Evolutionary conservation across 1,284 basidiomycete species (phyloP).

Genomic region (Naganishia albida): DNA sequence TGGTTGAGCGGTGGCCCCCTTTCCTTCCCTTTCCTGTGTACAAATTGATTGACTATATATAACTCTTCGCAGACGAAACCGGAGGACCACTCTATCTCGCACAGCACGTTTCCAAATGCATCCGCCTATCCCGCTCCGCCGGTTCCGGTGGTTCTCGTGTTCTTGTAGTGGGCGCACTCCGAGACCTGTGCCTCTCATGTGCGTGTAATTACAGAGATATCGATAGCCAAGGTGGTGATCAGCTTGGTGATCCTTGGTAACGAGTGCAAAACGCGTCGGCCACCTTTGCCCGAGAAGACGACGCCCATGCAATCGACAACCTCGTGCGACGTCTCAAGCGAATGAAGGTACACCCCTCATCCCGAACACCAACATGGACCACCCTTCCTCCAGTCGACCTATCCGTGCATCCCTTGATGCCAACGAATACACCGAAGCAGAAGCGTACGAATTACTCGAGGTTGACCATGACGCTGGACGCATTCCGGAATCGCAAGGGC

Average conservation of each 20-base stretch:
- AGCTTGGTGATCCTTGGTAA: too few species aligned
- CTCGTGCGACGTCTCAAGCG: too few species aligned
- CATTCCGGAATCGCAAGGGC: constrained; percentile 29
- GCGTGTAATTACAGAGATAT: too few species aligned
- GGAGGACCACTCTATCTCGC: background rate
- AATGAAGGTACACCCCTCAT: background rate
- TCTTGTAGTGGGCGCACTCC: too few species aligned
- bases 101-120: background rate
- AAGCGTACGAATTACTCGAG: constrained; percentile 48
- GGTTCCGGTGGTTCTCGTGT: background rate
- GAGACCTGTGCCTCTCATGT: too few species aligned
- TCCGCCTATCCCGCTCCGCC: background rate
- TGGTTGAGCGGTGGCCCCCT: too few species aligned
- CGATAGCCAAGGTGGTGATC: too few species aligned
- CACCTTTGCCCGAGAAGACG: too few species aligned
- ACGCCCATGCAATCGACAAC: too few species aligned
- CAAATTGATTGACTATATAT: background rate
- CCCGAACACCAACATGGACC: constrained; percentile 8
- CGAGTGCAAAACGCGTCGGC: too few species aligned
- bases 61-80: background rate
- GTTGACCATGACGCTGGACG: constrained; percentile 33
- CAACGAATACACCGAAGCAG: constrained; percentile 38
- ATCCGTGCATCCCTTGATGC: background rate
- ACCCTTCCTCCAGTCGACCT: background rate
- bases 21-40: too few species aligned